Base-by-base conservation (phyloP, 164 flowering plant genomes). In the Amborella trichopoda region DNA sequence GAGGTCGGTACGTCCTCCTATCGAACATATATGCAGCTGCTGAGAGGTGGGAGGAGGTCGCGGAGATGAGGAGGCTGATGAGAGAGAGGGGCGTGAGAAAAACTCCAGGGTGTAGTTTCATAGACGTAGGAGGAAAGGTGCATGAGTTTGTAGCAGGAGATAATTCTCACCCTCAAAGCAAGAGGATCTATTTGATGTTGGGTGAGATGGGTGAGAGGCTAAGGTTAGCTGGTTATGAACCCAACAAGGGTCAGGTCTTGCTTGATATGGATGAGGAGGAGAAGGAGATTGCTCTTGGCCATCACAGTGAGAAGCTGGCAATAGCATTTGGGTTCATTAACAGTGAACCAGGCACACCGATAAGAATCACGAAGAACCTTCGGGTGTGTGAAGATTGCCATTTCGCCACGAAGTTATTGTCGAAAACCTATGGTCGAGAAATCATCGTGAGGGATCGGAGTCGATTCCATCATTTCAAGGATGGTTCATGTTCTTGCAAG, bases 331-430 rank as follows among this genome's bases (percentile, higher is more conserved):
- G 61, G n/a, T 17, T 62, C 19, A 46, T 55, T 27, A 56, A 51
- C 21, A 51, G 49, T 47, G 44, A 42, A 23, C 53, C 56, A 2
- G 56, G 66, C 3, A 28, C 61, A 13, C 21, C 66, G 28, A 62
- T 62, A 20, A 36, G 66, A 17, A 62, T 62, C 38, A 56, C 56
- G 42, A 62, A 62, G 48, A 62, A n/a, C n/a, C n/a, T n/a, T n/a
- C n/a, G n/a, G n/a, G n/a, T n/a, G n/a, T n/a, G n/a, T n/a, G n/a
- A n/a, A 62, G 66, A 61, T 55, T 61, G 66, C 38, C 66, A 61
- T 37, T 49, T 30, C 9, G 61, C 60, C 34, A 51, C 56, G 11
- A 58, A 58, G 22, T 26, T 51, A 17, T 38, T 58, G n/a, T 46
- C 62, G 16, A 52, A 52, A 40, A 40, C 46, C 9, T 58, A 51